Base-by-base conservation (phyloP, 202 grass and related monocot genomes). In the Bolboschoenoplectus hybrid region DNA sequence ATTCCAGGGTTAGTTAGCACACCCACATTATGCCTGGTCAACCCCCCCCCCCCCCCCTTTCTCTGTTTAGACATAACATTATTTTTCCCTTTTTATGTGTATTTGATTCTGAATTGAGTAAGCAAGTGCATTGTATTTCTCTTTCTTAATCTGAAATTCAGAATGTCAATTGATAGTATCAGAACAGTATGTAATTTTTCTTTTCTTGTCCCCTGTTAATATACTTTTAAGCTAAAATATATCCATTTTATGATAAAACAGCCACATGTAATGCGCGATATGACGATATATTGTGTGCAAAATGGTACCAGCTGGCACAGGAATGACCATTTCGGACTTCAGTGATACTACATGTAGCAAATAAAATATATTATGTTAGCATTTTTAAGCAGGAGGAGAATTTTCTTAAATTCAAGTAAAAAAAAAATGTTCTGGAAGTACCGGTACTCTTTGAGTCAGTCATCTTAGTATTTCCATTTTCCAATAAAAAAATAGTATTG, bases 1-100 rank as follows among this genome's bases (percentile, higher is more conserved):
- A 95, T 74, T 17, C 20, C 8, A 85, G 91, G 77, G 89, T 91
- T 90, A 97, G 95, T 93, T 97, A 92, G 95, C 88, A 87, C 95
- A 97, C 84, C 92, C 90, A 74, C 78, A 71, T 71, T 83, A 86
- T 87, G 86, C 95, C 91, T 81, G 90, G 94, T 97, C 94, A 97
- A 97, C 85, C 84, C 86, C 17, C 40, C 43, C 0, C 17, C 55
- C 8, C 14, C 1, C 61, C 50, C 45, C 65, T 14, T 14, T 53
- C 7, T 14, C 68, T 8, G 8, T 13, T 69, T 43, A 69, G n/a
- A 17, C 43, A 73, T 49, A 26, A n/a, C 8, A 47, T 7, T 43
- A 13, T 47, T 11, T 66, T 64, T 43, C 39, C 39, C 68, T 43
- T 67, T 76, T 86, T 80, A 40, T 61, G 34, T 4, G 35, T 61